phyloP scores from a whole-genome alignment of 83 land plant genomes.

The Picea engelmannii region DNA sequence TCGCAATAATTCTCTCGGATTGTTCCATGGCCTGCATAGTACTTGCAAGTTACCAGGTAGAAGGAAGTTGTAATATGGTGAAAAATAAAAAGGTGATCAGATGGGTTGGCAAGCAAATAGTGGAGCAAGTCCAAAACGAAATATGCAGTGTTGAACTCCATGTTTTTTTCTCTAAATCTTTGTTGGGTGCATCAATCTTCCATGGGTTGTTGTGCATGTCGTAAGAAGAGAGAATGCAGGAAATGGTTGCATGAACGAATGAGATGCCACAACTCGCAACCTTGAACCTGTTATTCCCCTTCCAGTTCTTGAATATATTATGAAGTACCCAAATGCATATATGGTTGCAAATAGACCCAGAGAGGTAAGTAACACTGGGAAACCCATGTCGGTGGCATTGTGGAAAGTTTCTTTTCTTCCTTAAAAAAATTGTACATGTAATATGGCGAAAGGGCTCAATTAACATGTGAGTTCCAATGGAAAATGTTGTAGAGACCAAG shows the following conservation, averaged over 20 bases:
- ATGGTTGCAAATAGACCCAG: constrained; percentile 3
- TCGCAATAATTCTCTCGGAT: too few species aligned
- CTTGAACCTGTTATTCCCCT: constrained; percentile 32
- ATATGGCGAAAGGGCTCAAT: constrained; percentile 51
- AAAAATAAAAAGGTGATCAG: constrained; percentile 37
- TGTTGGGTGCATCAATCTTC: constrained; percentile 31
- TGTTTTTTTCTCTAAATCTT: constrained; percentile 20
- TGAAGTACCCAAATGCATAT: constrained; percentile 12
- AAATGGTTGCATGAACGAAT: too few species aligned
- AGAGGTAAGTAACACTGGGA: neutral
- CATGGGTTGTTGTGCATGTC: neutral
- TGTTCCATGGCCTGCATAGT: constrained; percentile 28
- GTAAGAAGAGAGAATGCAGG: constrained; percentile 17
- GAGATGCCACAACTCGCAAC: constrained; percentile 45
- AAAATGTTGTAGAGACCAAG: constrained; percentile 65
- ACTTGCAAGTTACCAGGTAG: constrained; percentile 40
- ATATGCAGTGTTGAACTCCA: constrained; percentile 42
- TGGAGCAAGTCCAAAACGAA: constrained; percentile 35
- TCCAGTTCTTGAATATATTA: constrained; percentile 18
- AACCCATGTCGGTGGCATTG: too few species aligned
- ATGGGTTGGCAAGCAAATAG: constrained; percentile 28
- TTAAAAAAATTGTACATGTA: constrained; percentile 53
- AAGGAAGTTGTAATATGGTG: constrained; percentile 41
- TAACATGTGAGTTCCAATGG: constrained; percentile 47
- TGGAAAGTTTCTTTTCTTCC: constrained; percentile 19